phyloP scores from a whole-genome alignment of 139 green algal genomes.

The Prasinococcaceae sp. region DNA sequence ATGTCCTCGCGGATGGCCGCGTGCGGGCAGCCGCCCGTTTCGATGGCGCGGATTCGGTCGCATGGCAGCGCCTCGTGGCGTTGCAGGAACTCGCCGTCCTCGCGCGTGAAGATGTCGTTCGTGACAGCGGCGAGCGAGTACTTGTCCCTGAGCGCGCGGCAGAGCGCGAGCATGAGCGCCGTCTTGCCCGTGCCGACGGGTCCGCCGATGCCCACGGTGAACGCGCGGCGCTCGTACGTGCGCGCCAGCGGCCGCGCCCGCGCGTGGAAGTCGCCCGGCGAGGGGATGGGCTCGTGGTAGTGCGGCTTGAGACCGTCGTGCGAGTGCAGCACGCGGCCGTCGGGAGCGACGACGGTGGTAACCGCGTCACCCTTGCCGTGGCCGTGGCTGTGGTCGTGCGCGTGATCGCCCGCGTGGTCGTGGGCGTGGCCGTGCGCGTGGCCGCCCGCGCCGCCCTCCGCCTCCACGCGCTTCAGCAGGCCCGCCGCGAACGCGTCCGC shows the following conservation, averaged over 20 bases:
- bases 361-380: background rate
- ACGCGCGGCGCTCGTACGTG: slow-evolving; percentile 21
- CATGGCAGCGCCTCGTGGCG: slow-evolving; percentile 23
- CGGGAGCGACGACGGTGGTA: background rate
- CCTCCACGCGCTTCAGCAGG: no score
- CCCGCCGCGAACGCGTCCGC: no score
- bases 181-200: slow-evolving; percentile 34
- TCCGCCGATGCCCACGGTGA: slow-evolving; percentile 32
- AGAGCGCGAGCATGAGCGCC: slow-evolving; percentile 29
- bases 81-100: slow-evolving; percentile 35
- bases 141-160: slow-evolving; percentile 20
- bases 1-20: slow-evolving; percentile 39
- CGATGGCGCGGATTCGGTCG: slow-evolving; percentile 30
- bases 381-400: background rate
- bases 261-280: slow-evolving; percentile 13
- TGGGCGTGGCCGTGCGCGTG: slow-evolving; percentile 1
- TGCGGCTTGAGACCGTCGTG: slow-evolving; percentile 34
- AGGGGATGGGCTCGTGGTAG: slow-evolving; percentile 24
- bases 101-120: slow-evolving; percentile 39
- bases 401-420: background rate
- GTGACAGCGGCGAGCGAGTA: slow-evolving; percentile 31
- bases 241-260: slow-evolving; percentile 2
- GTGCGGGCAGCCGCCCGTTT: slow-evolving; percentile 35
- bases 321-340: slow-evolving; percentile 19
- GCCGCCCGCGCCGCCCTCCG: background rate